Base-by-base conservation (phyloP, 23 red algal species). In the Chondrus crispus region DNA sequence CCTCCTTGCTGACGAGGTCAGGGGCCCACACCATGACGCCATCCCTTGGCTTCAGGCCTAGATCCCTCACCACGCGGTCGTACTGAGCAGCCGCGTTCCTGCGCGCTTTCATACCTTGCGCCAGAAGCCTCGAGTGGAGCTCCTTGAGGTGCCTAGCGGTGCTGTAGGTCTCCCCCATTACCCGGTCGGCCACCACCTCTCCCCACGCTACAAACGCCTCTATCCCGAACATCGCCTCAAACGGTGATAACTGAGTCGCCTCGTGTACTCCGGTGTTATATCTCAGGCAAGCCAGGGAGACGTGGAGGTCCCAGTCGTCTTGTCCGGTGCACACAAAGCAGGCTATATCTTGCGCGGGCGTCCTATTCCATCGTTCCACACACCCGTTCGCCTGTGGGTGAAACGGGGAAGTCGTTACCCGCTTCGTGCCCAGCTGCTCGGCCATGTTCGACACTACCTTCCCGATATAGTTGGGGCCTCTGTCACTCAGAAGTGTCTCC, bases 381-480 rank as follows among this genome's bases (percentile, higher is more conserved):
- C 19, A 28, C 73, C 83, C 83, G 54, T 87, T 46, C 22, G 52
- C 30, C 63, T 76, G 62, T 37, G 62, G 28, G 83, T 87, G 83
- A 8, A 12, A 39, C 24, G 60, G 60, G 35, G 20, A 50, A 35
- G 83, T 87, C n/a, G 8, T 38, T 4, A 48, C 32, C 49, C 48
- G 26, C 64, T 73, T 76, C 19, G 73, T 51, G 30, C 83, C 47
- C 28, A 72, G 57, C 36, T 43, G 35, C 62, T 70, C 28, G 7
- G 30, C 26, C 46, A 87, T 26, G 20, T 46, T 87, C 32, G 24
- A 33, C 43, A 87, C 5, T 28, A 87, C 7, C 46, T 69, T 22
- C 26, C 81, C 60, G 33, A 42, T 71, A 35, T 74, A 72, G 14
- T 18, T 29, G 16, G 51, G 22, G 13, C 81, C 51, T 32, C 81